Base-by-base conservation (phyloP, 108 stramenopile genomes). In the Skeletonema marinoi region DNA sequence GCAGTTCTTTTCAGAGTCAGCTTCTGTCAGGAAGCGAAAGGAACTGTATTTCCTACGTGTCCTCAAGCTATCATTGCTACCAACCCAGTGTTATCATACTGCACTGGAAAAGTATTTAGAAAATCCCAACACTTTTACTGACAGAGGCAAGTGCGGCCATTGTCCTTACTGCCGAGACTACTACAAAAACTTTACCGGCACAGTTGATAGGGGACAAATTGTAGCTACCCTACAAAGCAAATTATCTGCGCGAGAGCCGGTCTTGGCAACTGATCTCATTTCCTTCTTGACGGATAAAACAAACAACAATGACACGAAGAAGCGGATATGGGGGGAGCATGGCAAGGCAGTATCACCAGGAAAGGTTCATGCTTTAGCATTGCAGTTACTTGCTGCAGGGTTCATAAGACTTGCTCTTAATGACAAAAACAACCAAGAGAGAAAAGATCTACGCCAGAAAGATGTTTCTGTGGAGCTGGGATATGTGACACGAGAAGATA, bases 21-120 rank as follows among this genome's bases (percentile, higher is more conserved):
- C 9, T 16, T 14, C 5, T 1, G 60, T 71, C 4, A 14, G 60
- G 14, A 25, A 60, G 21, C 1, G 59, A 5, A 6, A 32, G 9
- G 12, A 17, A 3, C 4, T 32, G 5, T 29, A 73, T n/a, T 48
- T 73, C 9, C 41, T 32, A 19, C 30, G 30, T n/a, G 41, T 64
- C 7, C 62, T 73, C 0, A 4, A 21, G 4, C 19, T 42, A 51
- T 16, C 64, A 10, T 12, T 64, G 21, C 21, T 64, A 1, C 72
- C 72, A 10, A 13, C 60, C 3, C 35, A 73, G 44, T 64, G 72
- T 46, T 73, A 48, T 17, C 72, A 73, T 50, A 32, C 16, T 31
- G 29, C 48, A 6, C 44, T 73, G 6, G 73, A 73, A 21, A 0
- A 73, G 41, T 48, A 65, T 13, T 73, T 65, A 10, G 42, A 73